These are phyloP conservation scores for Nematocida sp. DNA, from an alignment of 371 early-diverging fungal species.

Conservation along the genomic window DNA sequence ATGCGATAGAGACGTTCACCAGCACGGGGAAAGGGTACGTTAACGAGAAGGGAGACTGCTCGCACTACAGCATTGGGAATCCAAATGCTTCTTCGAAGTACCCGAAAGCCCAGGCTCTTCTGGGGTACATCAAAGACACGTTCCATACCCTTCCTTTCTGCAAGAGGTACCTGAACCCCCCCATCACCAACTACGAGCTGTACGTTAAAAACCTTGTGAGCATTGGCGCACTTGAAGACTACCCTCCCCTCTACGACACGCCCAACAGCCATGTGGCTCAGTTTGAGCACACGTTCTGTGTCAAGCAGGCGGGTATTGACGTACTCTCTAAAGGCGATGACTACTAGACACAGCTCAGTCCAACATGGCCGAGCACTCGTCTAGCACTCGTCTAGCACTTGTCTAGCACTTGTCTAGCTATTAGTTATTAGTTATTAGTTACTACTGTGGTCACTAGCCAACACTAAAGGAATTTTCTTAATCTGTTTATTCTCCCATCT, in stretches of 20 bases:
- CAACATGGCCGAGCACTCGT: no score
- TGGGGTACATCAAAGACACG: constrained; percentile 76
- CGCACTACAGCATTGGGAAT: constrained; percentile 75
- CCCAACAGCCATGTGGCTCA: constrained; percentile 88
- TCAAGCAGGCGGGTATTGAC: constrained; percentile 82
- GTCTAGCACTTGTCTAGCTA: no score
- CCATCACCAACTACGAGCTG: constrained; percentile 70
- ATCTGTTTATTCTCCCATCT: no score
- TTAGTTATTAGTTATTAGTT: no score
- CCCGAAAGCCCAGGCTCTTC: constrained; percentile 65
- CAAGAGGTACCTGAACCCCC: constrained; percentile 86
- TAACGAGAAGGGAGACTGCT: constrained; percentile 80
- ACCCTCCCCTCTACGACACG: constrained; percentile 86
- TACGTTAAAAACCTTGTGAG: constrained; percentile 78
- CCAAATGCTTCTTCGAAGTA: constrained; percentile 1
- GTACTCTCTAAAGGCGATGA: constrained; percentile 74
- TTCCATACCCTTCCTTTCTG: constrained; percentile 96
- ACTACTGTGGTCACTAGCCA: no score
- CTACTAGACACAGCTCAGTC: no score
- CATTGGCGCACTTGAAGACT: constrained; percentile 73
- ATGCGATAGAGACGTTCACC: constrained; percentile 98
- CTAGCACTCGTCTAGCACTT: no score
- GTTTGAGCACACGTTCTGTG: constrained; percentile 89
- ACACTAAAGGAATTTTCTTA: no score
- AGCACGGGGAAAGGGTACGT: constrained; percentile 89